Evolutionary conservation across 164 flowering plant genomes (phyloP), one percentile per base, ranked within the genome.

Genomic region (Cinnamomum chago): DNA sequence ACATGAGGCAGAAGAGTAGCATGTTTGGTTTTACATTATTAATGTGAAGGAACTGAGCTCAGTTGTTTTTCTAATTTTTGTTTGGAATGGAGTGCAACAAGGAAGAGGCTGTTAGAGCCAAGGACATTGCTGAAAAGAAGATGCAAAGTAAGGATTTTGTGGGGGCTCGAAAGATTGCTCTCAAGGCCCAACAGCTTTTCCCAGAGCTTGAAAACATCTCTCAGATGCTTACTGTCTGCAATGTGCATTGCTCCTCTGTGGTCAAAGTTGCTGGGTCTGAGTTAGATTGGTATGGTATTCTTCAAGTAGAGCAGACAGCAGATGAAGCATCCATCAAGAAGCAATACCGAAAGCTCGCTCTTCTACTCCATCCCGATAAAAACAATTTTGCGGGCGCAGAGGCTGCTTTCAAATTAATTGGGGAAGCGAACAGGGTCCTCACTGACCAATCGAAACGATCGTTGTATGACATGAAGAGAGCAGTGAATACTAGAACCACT

Each of bases 301-400:
- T 95, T 77, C 90, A 92, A 72, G 50, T 93, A 73, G 88, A 83
- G 50, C 82, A 78, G 65, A 83, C 86, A 2, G 86, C 99, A 5
- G 90, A 92, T 79, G 99, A 90, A 64, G 79, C 83, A 11, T 62
- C 85, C 6, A 86, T 95, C 68, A 93, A 82, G 86, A 93, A 90
- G 79, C 99, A 93, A 74, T 95, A 84, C 68, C 73, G 90, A 72
- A 93, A 88, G 80, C 82, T 89, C 70, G 99, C 96, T 24, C 89
- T 93, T 33, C 79, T 68, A 3, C 94, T 93, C 75, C 97, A 93
- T 78, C 99, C 99, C 35, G 98, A 95, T 73, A 95, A 93, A 77
- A 95, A 93, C 81, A 85, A 87, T 71, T 86, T 89, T 79, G 50
- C 88, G 23, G 99, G 99, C 65, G 99, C 99, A 18, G 91, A 89